Evolutionary conservation across 2,329 filamentous ascomycete genomes (phyloP).

Genomic region (Capronia coronata): DNA sequence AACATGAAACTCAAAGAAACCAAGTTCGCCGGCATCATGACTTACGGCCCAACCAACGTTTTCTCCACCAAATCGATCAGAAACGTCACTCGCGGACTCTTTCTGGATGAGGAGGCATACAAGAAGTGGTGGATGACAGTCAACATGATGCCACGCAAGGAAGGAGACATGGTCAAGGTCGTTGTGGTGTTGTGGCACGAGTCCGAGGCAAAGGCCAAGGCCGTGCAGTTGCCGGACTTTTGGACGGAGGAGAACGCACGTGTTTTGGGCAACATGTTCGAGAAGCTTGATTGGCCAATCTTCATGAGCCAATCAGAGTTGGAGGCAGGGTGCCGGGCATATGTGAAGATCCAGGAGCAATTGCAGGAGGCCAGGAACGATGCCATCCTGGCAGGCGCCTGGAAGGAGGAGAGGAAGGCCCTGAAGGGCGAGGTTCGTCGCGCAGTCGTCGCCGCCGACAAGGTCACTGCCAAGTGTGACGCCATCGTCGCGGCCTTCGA

Average conservation of each 20-base stretch:
- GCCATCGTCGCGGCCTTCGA: conserved; percentile 2
- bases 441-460: background rate
- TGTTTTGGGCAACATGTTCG: conserved; percentile 7
- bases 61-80: conserved; percentile 4
- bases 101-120: conserved; percentile 12
- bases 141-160: background rate
- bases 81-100: conserved; percentile 11
- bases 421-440: background rate
- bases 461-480: background rate
- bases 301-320: conserved; percentile 7
- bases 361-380: conserved; percentile 2
- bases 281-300: conserved; percentile 3
- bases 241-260: conserved; percentile 10
- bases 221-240: conserved; percentile 7
- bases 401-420: background rate
- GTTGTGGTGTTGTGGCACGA: conserved; percentile 11
- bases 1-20: conserved; percentile 1
- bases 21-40: conserved; percentile 12
- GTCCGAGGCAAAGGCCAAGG: conserved; percentile 7
- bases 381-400: background rate
- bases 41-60: conserved; percentile 7
- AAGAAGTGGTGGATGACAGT: conserved; percentile 16
- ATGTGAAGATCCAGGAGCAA: conserved; percentile 5
- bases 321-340: background rate
- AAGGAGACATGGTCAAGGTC: conserved; percentile 15